Percentiles rank a stretch among this genome's conserved stretches.
phyloP scores from a whole-genome alignment of 2,329 filamentous ascomycete genomes.

The Teratosphaeriaceae sp. region DNA sequence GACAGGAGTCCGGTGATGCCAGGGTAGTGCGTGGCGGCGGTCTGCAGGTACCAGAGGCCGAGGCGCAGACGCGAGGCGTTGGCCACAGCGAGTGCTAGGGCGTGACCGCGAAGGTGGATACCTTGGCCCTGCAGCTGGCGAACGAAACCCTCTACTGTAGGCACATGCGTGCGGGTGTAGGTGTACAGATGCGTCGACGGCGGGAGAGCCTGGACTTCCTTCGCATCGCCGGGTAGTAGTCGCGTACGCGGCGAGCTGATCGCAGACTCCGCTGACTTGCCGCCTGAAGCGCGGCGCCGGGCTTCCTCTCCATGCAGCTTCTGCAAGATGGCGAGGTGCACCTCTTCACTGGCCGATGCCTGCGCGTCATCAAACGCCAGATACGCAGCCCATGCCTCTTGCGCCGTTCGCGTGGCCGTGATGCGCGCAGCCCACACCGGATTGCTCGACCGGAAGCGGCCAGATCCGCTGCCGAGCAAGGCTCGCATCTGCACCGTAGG shows the following conservation, averaged over 20 bases:
- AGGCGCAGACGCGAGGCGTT: constrained; percentile 44
- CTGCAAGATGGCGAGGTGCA: constrained; percentile 52
- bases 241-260: neutral
- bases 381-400: constrained; percentile 61
- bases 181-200: constrained; percentile 59
- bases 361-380: constrained; percentile 46
- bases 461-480: neutral
- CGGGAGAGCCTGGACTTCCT: constrained; percentile 48
- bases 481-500: constrained; percentile 55
- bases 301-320: constrained; percentile 42
- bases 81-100: constrained; percentile 51
- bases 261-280: neutral
- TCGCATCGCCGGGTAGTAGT: constrained; percentile 53
- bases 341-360: constrained; percentile 30
- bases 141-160: constrained; percentile 53
- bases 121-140: constrained; percentile 48
- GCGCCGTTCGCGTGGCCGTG: constrained; percentile 51
- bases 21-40: neutral
- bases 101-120: constrained; percentile 43
- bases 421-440: constrained; percentile 53
- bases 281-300: constrained; percentile 1
- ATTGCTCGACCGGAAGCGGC: neutral
- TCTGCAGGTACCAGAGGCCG: constrained; percentile 44
- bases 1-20: neutral
- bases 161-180: constrained; percentile 55